Percentiles rank a stretch among this genome's conserved stretches.
Evolutionary conservation across 129 eudicot species (phyloP).

Genomic region (Flaveria sonorensis): DNA sequence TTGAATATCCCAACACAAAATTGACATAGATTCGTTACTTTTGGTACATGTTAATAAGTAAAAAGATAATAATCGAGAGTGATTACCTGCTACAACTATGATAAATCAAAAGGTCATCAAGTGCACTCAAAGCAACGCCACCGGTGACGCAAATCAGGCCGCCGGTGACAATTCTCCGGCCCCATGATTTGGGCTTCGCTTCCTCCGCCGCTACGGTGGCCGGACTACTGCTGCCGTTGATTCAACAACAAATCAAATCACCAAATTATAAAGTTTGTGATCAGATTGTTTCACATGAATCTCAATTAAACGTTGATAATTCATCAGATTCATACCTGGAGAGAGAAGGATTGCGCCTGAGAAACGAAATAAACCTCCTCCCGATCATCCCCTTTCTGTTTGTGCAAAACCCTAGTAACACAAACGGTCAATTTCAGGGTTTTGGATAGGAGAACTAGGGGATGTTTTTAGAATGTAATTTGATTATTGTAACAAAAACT

Average conservation of each 20-base stretch:
- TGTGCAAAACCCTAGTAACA: slow-evolving; percentile 37
- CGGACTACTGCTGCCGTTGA: slow-evolving; percentile 24
- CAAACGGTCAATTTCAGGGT: slow-evolving; percentile 28
- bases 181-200: slow-evolving; percentile 57
- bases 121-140: slow-evolving; percentile 91
- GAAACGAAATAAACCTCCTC: slow-evolving; percentile 56
- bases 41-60: neutral
- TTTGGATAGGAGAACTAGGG: neutral
- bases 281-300: neutral
- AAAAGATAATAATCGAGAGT: neutral
- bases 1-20: neutral
- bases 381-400: slow-evolving; percentile 46
- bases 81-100: slow-evolving; percentile 87
- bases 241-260: slow-evolving; percentile 4
- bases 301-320: neutral
- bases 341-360: slow-evolving; percentile 47
- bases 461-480: too few relatives aligned
- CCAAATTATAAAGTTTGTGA: neutral
- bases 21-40: neutral
- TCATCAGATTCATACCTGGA: slow-evolving; percentile 27
- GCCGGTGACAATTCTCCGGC: slow-evolving; percentile 69
- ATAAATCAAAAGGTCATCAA: slow-evolving; percentile 82
- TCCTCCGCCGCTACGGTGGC: slow-evolving; percentile 43
- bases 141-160: slow-evolving; percentile 79
- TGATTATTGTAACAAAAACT: too few relatives aligned